Conservation (phyloP, 495 filamentous ascomycete genomes). For the Aspergillus cristatus region DNA sequence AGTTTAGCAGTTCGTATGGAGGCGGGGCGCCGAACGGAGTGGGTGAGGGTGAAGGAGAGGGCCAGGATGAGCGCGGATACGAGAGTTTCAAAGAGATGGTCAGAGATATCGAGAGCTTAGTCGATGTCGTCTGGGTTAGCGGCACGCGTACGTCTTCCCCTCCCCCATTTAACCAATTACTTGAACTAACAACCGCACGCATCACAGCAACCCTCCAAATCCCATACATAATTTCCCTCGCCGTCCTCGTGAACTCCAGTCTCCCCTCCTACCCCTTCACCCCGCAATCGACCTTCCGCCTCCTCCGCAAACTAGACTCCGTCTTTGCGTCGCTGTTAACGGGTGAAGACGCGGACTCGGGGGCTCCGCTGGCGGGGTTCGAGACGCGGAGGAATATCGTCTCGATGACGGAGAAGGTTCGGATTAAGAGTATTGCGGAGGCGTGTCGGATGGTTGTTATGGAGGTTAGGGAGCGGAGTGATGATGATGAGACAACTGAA, state of each 20-base stretch:
- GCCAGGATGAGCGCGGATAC: constrained; percentile 53
- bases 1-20: constrained; percentile 48
- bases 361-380: constrained; percentile 58
- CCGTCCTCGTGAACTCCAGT: constrained; percentile 55
- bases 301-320: constrained; percentile 68
- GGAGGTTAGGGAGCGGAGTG: constrained; percentile 31
- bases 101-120: constrained; percentile 56
- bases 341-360: constrained; percentile 56
- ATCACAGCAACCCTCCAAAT: constrained; percentile 79
- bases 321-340: constrained; percentile 64
- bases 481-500: constrained; percentile 23
- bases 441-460: constrained; percentile 56
- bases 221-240: constrained; percentile 70
- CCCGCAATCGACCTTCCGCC: constrained; percentile 49
- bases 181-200: too few relatives aligned
- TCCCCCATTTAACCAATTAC: constrained; percentile 1
- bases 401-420: constrained; percentile 66
- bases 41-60: constrained; percentile 34
- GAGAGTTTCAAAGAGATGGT: constrained; percentile 57
- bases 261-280: constrained; percentile 60
- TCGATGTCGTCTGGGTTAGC: constrained; percentile 74
- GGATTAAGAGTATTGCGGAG: constrained; percentile 69
- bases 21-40: constrained; percentile 29
- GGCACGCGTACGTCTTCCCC: constrained; percentile 58
- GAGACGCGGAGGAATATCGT: constrained; percentile 37